Evolutionary conservation across 2,329 filamentous ascomycete genomes (phyloP).

Genomic region (Thelonectria discophora): DNA sequence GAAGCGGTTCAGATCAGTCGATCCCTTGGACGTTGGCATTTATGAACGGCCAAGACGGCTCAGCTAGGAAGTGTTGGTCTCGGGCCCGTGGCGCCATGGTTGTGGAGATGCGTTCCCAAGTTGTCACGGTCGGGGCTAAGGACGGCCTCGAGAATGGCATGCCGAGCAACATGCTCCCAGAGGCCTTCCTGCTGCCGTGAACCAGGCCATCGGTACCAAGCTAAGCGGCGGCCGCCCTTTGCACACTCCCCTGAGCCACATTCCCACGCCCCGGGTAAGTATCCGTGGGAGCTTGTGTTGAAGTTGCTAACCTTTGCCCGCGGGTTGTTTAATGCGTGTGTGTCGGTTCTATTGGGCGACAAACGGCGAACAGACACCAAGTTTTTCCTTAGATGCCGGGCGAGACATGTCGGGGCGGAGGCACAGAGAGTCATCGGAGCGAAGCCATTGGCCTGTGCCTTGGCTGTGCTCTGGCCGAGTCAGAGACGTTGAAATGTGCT

Average conservation of each 20-base stretch:
- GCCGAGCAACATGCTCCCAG: neutral
- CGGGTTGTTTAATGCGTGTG: neutral
- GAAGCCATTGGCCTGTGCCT: neutral
- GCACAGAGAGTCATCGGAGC: neutral
- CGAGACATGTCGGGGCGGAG: neutral
- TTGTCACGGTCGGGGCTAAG: neutral
- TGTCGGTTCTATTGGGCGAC: neutral
- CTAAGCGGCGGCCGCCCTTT: neutral
- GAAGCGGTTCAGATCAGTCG: conserved; percentile 1
- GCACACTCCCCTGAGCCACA: neutral
- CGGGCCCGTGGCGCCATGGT: conserved; percentile 10
- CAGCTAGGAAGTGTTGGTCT: neutral
- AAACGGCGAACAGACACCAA: neutral
- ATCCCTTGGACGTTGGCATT: neutral
- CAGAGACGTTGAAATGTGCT: neutral
- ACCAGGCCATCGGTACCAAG: neutral
- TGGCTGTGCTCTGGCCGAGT: neutral
- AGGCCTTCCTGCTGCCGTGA: neutral
- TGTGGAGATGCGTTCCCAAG: neutral
- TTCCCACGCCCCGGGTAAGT: neutral
- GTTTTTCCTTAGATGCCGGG: neutral
- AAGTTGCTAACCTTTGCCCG: neutral
- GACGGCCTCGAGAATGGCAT: neutral
- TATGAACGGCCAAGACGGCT: neutral
- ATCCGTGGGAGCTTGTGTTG: neutral